These are phyloP conservation scores for Chaetomiaceae sp. DNA, from an alignment of 2,329 filamentous ascomycete genomes.

Conservation along the genomic window DNA sequence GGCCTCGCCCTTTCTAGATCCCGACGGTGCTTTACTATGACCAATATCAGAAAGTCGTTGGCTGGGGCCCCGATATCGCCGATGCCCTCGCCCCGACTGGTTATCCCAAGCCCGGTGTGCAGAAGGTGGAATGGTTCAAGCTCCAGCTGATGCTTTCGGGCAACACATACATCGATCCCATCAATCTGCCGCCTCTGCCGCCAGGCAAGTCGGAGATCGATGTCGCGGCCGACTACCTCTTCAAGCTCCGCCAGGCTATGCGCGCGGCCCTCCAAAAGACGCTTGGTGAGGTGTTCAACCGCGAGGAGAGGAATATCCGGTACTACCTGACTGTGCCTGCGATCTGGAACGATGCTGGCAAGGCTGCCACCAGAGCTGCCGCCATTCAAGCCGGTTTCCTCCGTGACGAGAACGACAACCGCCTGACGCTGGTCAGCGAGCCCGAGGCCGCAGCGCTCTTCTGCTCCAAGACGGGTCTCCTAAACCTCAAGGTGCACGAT, in stretches of 20 bases:
- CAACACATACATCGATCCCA: constrained; percentile 98
- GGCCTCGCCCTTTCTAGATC: constrained; percentile 55
- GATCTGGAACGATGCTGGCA: constrained; percentile 98
- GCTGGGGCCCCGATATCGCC: constrained; percentile 97
- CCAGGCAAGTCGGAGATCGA: constrained; percentile 98
- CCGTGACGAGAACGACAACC: constrained; percentile 95
- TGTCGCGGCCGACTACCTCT: constrained; percentile 97
- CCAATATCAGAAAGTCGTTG: constrained; percentile 99
- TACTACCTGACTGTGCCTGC: constrained; percentile 99
- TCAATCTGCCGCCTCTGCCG: constrained; percentile 94
- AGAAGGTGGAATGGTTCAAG: constrained; percentile 99
- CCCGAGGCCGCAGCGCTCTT: constrained; percentile 96
- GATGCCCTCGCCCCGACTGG: constrained; percentile 94
- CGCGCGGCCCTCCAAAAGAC: constrained; percentile 93
- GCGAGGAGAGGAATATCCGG: constrained; percentile 95
- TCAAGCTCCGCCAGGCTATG: constrained; percentile 97
- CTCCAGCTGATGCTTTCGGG: constrained; percentile 97
- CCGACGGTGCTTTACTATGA: constrained; percentile 99
- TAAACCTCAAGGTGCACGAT: constrained; percentile 97
- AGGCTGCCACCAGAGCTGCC: constrained; percentile 90
- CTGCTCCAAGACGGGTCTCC: constrained; percentile 91
- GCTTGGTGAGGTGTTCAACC: constrained; percentile 92
- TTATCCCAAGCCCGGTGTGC: constrained; percentile 94
- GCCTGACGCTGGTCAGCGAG: constrained; percentile 89
- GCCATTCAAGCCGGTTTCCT: constrained; percentile 97